These are phyloP conservation scores for Vigna radiata DNA, from an alignment of 306 rosid genomes.

Conservation along the genomic window DNA sequence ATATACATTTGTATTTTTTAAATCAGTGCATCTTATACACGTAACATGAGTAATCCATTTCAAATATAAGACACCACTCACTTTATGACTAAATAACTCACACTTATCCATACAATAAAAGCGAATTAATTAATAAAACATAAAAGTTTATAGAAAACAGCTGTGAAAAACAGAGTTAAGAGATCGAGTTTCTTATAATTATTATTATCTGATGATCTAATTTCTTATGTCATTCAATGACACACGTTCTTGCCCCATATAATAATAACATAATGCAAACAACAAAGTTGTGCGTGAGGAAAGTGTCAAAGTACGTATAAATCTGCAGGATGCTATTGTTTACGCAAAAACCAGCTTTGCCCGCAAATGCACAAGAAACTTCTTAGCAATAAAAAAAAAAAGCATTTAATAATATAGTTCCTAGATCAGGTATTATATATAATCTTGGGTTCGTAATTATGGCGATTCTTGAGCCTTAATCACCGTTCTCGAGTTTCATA, in stretches of 20 bases:
- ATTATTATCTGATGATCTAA: constrained; percentile 8
- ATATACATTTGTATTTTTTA: too few species aligned
- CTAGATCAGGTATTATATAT: constrained; percentile 1
- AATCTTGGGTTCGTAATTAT: constrained; percentile 52
- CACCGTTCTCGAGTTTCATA: constrained; percentile 61
- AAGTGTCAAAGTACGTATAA: constrained; percentile 37
- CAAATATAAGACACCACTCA: too few species aligned
- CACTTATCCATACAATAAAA: too few species aligned
- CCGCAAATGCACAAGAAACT: constrained; percentile 44
- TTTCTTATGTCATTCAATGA: constrained; percentile 40
- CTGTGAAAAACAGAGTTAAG: background rate
- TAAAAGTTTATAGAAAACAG: background rate
- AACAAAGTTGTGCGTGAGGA: constrained; percentile 24
- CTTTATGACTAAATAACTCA: too few species aligned
- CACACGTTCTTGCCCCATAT: constrained; percentile 24
- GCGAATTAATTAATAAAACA: too few species aligned
- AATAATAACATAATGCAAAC: background rate
- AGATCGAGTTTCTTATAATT: background rate
- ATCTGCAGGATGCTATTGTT: background rate
- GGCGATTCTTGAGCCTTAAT: constrained; percentile 67
- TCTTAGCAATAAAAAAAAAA: constrained; percentile 32
- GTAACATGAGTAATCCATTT: too few species aligned
- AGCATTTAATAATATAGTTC: background rate
- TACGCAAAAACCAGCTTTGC: background rate
- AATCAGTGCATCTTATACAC: too few species aligned